A percentile compares a stretch with the other conserved stretches of the same genome.
Evolutionary conservation across 129 eudicot genomes (phyloP).

Genomic region (Logfia minima): DNA sequence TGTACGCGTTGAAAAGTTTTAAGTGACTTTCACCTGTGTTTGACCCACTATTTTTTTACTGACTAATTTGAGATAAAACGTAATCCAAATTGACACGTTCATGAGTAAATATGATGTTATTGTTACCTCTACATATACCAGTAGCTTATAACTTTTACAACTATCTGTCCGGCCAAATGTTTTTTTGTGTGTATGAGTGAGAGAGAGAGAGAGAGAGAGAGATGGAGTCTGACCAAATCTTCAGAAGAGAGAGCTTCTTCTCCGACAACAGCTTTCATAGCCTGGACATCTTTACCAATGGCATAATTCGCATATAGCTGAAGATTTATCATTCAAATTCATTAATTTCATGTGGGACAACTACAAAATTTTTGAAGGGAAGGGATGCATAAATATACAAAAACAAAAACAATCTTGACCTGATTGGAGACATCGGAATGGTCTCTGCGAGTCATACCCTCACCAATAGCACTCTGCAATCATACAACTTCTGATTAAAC

Average conservation of each 20-base stretch:
- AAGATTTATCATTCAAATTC: slow-evolving; percentile 1
- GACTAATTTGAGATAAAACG: background rate
- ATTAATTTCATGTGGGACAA: background rate
- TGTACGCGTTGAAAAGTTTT: background rate
- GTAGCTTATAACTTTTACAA: background rate
- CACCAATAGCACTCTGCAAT: slow-evolving; percentile 99
- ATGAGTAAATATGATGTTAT: background rate
- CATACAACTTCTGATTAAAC: slow-evolving; percentile 22
- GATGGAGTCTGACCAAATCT: slow-evolving; percentile 78
- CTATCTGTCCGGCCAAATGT: background rate
- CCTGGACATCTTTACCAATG: slow-evolving; percentile 98
- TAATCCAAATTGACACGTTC: background rate
- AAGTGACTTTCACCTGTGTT: background rate
- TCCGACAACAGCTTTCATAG: slow-evolving; percentile 99
- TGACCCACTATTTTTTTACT: background rate
- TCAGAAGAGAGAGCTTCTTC: slow-evolving; percentile 99
- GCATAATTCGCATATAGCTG: slow-evolving; percentile 98
- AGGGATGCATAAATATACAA: background rate
- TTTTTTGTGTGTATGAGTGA: background rate
- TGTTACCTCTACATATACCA: background rate
- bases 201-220: background rate
- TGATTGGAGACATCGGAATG: slow-evolving; percentile 99
- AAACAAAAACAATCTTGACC: slow-evolving; percentile 38
- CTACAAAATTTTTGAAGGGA: background rate
- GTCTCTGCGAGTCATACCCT: slow-evolving; percentile 98